Base-by-base conservation (phyloP, 2,329 filamentous ascomycete genomes). In the Ustulina deusta region DNA sequence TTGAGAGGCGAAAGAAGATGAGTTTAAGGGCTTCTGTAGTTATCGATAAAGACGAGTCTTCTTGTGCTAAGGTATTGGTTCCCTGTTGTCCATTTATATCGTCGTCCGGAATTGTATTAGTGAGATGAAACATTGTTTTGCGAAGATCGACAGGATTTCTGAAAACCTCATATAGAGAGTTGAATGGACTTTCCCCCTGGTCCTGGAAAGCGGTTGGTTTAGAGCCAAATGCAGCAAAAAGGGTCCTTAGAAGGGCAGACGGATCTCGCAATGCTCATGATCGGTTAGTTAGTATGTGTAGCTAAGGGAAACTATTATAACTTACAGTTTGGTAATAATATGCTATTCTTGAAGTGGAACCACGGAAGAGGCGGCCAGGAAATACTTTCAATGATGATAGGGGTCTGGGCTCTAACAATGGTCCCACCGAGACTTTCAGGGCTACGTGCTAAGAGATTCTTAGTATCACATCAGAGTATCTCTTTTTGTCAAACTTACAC, bases 1-100 rank as follows among this genome's bases (percentile, higher is more conserved):
- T 68, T 54, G 62, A 68, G 5, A 68, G 44, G 3, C 1, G 40
- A 25, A 61, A 68, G 5, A 68, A 65, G 36, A 67, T 6, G 1
- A 56, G 17, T 49, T 60, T 67, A 1, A 67, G 22, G 0, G 56
- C 36, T 52, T 63, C 54, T 4, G 36, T 64, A 1, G 46, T 20
- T 6, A 59, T 48, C 7, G 20, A 60, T 29, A 56, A 22, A 7
- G 58, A 17, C 1, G 22, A 27, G 0, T 58, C 6, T 10, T 49
- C 42, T 2, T 17, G 29, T 13, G 20, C 11, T 4, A 56, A 2
- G 9, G 29, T 6, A 4, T 32, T 17, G 7, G 25, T 11, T 22
- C 17, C n/a, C 42, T 38, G 32, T 0, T n/a, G n/a, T 46, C n/a
- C 7, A 27, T 27, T 10, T 4, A 46, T 9, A 4, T 2, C 0